Conservation (phyloP, 805 yeast genomes). For the Sungouiella blattae region DNA sequence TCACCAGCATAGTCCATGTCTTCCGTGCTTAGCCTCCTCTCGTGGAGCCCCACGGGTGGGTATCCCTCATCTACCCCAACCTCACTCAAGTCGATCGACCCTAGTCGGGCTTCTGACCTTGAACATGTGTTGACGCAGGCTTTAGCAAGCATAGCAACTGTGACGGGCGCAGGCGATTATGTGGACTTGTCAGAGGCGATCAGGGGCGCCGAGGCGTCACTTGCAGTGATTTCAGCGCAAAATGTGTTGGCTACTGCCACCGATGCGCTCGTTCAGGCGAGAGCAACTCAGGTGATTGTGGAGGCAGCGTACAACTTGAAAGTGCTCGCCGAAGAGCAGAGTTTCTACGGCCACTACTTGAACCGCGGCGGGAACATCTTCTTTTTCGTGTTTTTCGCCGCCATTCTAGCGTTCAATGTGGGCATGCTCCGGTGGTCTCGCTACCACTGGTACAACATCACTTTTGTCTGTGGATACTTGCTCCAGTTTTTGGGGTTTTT, state of each 20-base stretch:
- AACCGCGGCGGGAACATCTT: slow-evolving; percentile 30
- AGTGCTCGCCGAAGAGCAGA: slow-evolving; percentile 25
- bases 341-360: slow-evolving; percentile 22
- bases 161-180: slow-evolving; percentile 15
- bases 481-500: slow-evolving; percentile 37
- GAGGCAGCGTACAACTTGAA: slow-evolving; percentile 31
- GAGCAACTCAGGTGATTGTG: slow-evolving; percentile 33
- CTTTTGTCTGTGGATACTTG: slow-evolving; percentile 34
- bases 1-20: no score
- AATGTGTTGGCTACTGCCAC: slow-evolving; percentile 39
- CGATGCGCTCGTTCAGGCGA: slow-evolving; percentile 18
- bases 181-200: slow-evolving; percentile 19
- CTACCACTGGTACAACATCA: slow-evolving; percentile 38
- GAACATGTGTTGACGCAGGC: slow-evolving; percentile 12
- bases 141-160: slow-evolving; percentile 17
- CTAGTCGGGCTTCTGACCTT: slow-evolving; percentile 23
- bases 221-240: slow-evolving; percentile 32
- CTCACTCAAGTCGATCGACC: slow-evolving; percentile 22
- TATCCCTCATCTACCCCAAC: slow-evolving; percentile 24
- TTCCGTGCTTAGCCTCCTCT: not conserved
- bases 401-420: slow-evolving; percentile 21
- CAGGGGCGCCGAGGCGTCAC: slow-evolving; percentile 37
- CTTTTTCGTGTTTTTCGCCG: slow-evolving; percentile 25
- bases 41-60: slow-evolving; percentile 14
- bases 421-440: slow-evolving; percentile 30